These are phyloP conservation scores for Periconia sp. DNA, from an alignment of 2,329 filamentous ascomycete species.

Conservation along the genomic window DNA sequence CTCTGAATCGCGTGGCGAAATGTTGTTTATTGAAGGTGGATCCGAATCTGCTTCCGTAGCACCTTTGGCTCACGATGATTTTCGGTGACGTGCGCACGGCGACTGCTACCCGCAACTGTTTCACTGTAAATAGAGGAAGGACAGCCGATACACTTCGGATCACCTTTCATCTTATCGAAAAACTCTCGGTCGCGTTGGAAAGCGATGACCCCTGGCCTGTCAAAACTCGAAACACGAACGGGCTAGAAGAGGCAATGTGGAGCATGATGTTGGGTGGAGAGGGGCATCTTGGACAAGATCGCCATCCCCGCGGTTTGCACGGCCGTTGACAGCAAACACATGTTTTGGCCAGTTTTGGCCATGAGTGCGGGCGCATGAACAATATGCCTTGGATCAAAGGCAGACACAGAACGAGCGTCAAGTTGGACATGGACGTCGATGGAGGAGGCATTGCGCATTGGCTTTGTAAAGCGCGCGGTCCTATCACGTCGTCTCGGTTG, in stretches of 20 bases:
- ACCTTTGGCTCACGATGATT: neutral
- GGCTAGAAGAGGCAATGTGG: neutral
- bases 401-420: slow-evolving; percentile 27
- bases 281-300: neutral
- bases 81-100: neutral
- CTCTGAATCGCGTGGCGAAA: neutral
- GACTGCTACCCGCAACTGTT: neutral
- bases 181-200: neutral
- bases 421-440: slow-evolving; percentile 20
- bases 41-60: neutral
- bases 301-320: neutral
- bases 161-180: neutral
- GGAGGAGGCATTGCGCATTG: neutral
- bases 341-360: neutral
- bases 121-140: neutral
- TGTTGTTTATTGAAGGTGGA: neutral
- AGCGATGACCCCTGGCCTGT: neutral
- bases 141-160: neutral
- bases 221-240: neutral
- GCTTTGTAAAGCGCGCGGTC: slow-evolving; percentile 20
- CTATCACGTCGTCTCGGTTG: slow-evolving; percentile 22
- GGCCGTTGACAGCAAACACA: neutral
- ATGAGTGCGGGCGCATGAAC: neutral
- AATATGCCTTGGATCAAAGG: slow-evolving; percentile 14
- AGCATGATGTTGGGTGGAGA: neutral